These are phyloP conservation scores for Coemansia sp. DNA, from an alignment of 192 early-diverging fungal species.

Conservation along the genomic window DNA sequence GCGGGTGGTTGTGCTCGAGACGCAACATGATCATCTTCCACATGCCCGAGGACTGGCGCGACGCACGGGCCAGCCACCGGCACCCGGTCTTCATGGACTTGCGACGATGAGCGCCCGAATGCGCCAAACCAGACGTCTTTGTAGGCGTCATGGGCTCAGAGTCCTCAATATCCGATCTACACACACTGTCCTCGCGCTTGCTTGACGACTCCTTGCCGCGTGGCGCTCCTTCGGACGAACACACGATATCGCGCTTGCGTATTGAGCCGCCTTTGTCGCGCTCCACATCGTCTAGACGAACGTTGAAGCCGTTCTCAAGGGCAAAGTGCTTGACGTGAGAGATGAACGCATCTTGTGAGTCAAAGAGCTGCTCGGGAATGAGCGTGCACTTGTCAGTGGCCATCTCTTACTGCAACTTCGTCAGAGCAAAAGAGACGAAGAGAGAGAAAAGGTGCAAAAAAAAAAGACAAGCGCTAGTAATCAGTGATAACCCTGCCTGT, in stretches of 20 bases:
- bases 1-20: conserved; percentile 57
- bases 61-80: conserved; percentile 58
- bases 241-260: conserved; percentile 61
- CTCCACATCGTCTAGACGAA: conserved; percentile 59
- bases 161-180: conserved; percentile 23
- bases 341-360: conserved; percentile 56
- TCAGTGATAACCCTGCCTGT: neutral
- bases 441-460: too few species aligned
- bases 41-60: conserved; percentile 56
- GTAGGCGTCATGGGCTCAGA: conserved; percentile 13
- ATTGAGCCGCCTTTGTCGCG: conserved; percentile 57
- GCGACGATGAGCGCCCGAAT: conserved; percentile 57
- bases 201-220: conserved; percentile 43
- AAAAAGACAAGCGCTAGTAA: neutral
- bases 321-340: conserved; percentile 55
- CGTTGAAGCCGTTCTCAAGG: conserved; percentile 58
- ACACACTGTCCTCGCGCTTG: conserved; percentile 51
- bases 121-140: conserved; percentile 19
- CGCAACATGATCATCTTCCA: conserved; percentile 60
- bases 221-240: conserved; percentile 56
- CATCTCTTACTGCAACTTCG: conserved; percentile 17
- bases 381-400: conserved; percentile 56
- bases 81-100: conserved; percentile 60
- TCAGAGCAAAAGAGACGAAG: neutral
- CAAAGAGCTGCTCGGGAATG: conserved; percentile 57